Evolutionary conservation across 805 yeast genomes (phyloP).

Genomic region (Schwanniomyces yamadae): DNA sequence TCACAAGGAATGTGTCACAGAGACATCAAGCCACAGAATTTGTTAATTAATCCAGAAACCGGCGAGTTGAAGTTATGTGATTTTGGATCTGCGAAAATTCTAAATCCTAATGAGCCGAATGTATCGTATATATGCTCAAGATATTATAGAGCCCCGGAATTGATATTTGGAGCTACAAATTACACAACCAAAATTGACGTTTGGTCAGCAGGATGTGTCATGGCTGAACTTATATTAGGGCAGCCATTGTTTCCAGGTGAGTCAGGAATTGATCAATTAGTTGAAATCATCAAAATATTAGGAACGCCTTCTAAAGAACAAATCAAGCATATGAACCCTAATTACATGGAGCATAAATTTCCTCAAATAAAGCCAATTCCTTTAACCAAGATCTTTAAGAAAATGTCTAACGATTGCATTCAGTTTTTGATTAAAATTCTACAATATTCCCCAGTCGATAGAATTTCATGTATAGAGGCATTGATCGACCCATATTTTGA

Average conservation of each 20-base stretch:
- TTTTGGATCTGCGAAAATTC: constrained; percentile 91
- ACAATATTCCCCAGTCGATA: constrained; percentile 65
- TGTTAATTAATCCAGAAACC: constrained; percentile 79
- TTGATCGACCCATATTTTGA: constrained; percentile 55
- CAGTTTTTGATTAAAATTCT: constrained; percentile 55
- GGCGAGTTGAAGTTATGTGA: constrained; percentile 92
- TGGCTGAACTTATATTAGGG: constrained; percentile 93
- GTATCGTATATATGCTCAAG: constrained; percentile 96
- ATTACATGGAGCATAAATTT: constrained; percentile 95
- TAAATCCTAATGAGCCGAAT: constrained; percentile 88
- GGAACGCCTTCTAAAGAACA: constrained; percentile 95
- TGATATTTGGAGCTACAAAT: constrained; percentile 94
- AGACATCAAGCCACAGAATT: constrained; percentile 88
- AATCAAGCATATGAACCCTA: constrained; percentile 92
- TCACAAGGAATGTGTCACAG: constrained; percentile 83
- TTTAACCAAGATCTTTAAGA: constrained; percentile 61
- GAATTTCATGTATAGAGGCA: constrained; percentile 59
- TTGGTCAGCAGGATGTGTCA: constrained; percentile 98
- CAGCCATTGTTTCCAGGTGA: constrained; percentile 98
- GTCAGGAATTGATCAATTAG: constrained; percentile 94
- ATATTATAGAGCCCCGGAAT: constrained; percentile 96
- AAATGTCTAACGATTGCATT: constrained; percentile 51
- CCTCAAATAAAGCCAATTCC: constrained; percentile 85
- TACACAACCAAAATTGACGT: constrained; percentile 95
- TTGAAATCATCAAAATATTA: constrained; percentile 90